Base-by-base conservation (phyloP, 768 basidiomycete genomes). In the Gautieria morchelliformis region DNA sequence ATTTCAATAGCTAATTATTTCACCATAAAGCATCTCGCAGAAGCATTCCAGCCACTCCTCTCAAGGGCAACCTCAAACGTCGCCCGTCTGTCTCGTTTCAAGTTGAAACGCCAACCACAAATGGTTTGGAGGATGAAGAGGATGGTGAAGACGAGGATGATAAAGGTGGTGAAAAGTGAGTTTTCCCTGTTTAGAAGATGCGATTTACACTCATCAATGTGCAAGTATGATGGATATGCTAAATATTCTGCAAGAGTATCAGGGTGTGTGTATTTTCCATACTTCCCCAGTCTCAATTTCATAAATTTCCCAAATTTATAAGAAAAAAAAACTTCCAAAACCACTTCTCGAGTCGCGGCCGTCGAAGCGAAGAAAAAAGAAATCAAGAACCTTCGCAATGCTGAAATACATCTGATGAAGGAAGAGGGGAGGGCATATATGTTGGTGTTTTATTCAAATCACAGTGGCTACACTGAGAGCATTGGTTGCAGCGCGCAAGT, bases 301-400 rank as follows among this genome's bases (percentile, higher is more conserved):
- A 44, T 44, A 44, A 27, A 3, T 44, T 9, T 22, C 17, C 42
- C 9, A 46, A 27, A 3, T 32, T 56, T 32, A 4, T n/a, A 20
- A 57, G 56, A 47, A 32, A 48, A 47, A 49, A 47, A 49, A 49
- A n/a, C n/a, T 17, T 27, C 27, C 42, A 56, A 35, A 24, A 32
- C 54, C 12, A 8, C 51, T 3, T 52, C 51, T 52, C 51, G 51
- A 22, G 39, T 24, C 44, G 42, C 20, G 14, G 56, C 35, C 9
- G 3, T 48, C 32, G 56, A 57, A 37, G 30, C 46, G 37, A 47
- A 49, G 35, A 57, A 57, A 40, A 17, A 49, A 12, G 30, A 24
- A 35, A 46, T 57, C 19, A 39, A 41, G 19, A 46, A 57, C 12
- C 9, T 27, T 22, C 10, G 19, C 30, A 15, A 8, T 27, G 24